These are phyloP conservation scores for Xylaria acuta DNA, from an alignment of 495 filamentous ascomycete genomes.

Conservation along the genomic window DNA sequence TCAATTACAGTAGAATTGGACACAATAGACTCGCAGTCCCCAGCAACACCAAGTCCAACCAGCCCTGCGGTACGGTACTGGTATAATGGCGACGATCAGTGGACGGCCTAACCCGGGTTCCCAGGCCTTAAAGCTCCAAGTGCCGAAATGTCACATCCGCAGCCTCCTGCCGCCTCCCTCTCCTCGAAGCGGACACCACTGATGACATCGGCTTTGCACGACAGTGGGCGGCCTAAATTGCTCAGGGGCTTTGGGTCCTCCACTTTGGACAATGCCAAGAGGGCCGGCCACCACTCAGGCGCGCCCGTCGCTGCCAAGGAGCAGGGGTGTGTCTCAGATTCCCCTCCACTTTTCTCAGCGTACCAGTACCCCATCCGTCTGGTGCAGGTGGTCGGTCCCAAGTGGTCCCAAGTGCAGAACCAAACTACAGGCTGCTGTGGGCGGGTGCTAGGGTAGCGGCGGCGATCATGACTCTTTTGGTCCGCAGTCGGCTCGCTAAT, in stretches of 20 bases:
- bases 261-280: slow-evolving; percentile 34
- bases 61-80: slow-evolving; percentile 13
- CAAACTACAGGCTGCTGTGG: slow-evolving; percentile 12
- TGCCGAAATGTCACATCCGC: slow-evolving; percentile 29
- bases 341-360: slow-evolving; percentile 6
- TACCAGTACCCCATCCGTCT: slow-evolving; percentile 7
- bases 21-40: background rate
- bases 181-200: slow-evolving; percentile 14
- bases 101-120: slow-evolving; percentile 12
- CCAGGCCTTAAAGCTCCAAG: slow-evolving; percentile 11
- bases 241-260: slow-evolving; percentile 40
- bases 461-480: slow-evolving; percentile 16
- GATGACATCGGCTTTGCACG: slow-evolving; percentile 25
- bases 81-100: slow-evolving; percentile 21
- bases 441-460: slow-evolving; percentile 8
- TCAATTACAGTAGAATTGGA: background rate
- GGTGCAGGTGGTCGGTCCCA: no score
- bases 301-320: slow-evolving; percentile 31
- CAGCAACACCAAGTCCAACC: background rate
- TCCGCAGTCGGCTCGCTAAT: slow-evolving; percentile 3
- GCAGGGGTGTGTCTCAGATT: slow-evolving; percentile 40
- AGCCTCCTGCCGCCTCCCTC: slow-evolving; percentile 21
- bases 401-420: slow-evolving; percentile 13
- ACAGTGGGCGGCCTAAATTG: slow-evolving; percentile 34
- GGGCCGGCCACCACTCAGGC: slow-evolving; percentile 30